Conservation (phyloP, 2,329 filamentous ascomycete genomes). For the Ophioceras dolichostomum region DNA sequence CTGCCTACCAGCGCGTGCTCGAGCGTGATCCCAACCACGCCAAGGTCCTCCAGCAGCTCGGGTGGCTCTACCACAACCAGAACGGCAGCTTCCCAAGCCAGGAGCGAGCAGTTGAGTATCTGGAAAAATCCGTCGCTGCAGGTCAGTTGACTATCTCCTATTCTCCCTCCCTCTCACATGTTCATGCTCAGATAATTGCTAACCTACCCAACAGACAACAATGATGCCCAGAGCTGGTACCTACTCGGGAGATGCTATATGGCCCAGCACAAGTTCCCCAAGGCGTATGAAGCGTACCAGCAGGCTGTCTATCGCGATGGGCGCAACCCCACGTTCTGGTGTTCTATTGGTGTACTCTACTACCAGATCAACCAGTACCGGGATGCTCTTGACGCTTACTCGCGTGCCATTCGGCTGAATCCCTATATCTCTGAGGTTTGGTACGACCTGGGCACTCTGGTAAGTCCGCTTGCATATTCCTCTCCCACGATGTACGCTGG, state of each 20-base stretch:
- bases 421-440: constrained; percentile 98
- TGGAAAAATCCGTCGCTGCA: constrained; percentile 91
- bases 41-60: constrained; percentile 94
- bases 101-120: constrained; percentile 90
- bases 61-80: constrained; percentile 95
- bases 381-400: constrained; percentile 94
- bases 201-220: constrained; percentile 54
- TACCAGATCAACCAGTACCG: constrained; percentile 99
- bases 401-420: constrained; percentile 88
- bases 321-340: constrained; percentile 98
- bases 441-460: constrained; percentile 94
- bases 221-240: constrained; percentile 97
- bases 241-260: constrained; percentile 96
- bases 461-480: constrained; percentile 35
- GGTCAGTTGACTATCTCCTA: too few relatives aligned
- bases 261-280: constrained; percentile 98
- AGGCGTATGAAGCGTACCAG: constrained; percentile 96
- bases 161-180: constrained; percentile 5
- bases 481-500: neutral
- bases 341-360: constrained; percentile 95
- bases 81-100: constrained; percentile 85
- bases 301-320: constrained; percentile 97
- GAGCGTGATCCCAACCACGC: constrained; percentile 93
- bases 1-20: constrained; percentile 82
- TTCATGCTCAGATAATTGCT: constrained; percentile 12